A percentile compares a stretch with the other conserved stretches of the same genome.
Conservation (phyloP, 208 protist species). For the Phytomonas sp. region DNA sequence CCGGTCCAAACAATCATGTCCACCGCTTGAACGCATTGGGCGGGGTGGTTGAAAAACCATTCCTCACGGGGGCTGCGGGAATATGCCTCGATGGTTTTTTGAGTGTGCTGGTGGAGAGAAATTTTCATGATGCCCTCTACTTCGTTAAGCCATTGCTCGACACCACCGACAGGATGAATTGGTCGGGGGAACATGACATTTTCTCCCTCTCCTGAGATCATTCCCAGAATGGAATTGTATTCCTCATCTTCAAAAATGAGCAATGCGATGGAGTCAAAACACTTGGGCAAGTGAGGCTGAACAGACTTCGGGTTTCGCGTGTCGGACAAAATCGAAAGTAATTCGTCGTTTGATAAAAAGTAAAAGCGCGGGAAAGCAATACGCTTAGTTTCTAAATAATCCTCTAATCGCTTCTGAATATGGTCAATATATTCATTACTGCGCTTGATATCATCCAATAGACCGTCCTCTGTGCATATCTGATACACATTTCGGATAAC, state of each 20-base stretch:
- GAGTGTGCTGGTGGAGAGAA: slow-evolving; percentile 84
- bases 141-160: slow-evolving; percentile 93
- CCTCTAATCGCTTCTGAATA: slow-evolving; percentile 94
- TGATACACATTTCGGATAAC: slow-evolving; percentile 84
- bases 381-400: slow-evolving; percentile 96
- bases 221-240: slow-evolving; percentile 80
- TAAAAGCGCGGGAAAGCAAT: slow-evolving; percentile 96
- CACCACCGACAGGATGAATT: slow-evolving; percentile 84
- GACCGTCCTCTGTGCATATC: slow-evolving; percentile 72
- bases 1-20: slow-evolving; percentile 92
- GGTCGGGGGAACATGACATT: slow-evolving; percentile 79
- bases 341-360: slow-evolving; percentile 97
- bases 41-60: slow-evolving; percentile 92
- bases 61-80: slow-evolving; percentile 54
- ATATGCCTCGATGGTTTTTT: slow-evolving; percentile 71
- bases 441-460: slow-evolving; percentile 74
- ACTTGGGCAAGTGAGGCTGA: slow-evolving; percentile 94
- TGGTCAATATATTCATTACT: slow-evolving; percentile 88
- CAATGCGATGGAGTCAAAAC: slow-evolving; percentile 93
- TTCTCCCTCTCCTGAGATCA: slow-evolving; percentile 90
- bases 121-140: slow-evolving; percentile 91
- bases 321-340: slow-evolving; percentile 96
- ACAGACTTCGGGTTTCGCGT: slow-evolving; percentile 93
- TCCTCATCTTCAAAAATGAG: slow-evolving; percentile 76
- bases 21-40: slow-evolving; percentile 91